phyloP scores from a whole-genome alignment of 1,284 basidiomycete genomes.

The Ceratobasidium sp. region DNA sequence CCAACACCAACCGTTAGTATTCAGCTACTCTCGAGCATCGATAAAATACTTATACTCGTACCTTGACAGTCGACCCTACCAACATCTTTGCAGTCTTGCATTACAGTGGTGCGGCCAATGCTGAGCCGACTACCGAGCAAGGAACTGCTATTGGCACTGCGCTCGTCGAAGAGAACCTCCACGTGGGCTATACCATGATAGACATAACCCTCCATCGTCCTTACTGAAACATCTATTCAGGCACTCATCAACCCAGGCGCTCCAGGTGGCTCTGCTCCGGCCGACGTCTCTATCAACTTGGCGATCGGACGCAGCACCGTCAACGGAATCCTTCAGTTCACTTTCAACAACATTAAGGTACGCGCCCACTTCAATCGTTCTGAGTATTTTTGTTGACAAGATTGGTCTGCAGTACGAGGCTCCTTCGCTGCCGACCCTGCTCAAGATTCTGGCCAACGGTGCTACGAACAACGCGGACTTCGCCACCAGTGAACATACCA shows the following conservation, averaged over 20 bases:
- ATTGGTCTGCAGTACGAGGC: slow-evolving; percentile 10
- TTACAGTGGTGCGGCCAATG: slow-evolving; percentile 23
- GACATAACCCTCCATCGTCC: not conserved
- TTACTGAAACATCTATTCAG: not conserved
- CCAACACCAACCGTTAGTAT: slow-evolving; percentile 33
- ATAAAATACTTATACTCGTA: not conserved
- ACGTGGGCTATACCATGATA: not conserved
- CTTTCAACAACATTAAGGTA: slow-evolving; percentile 42
- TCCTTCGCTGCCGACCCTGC: slow-evolving; percentile 17
- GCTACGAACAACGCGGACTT: slow-evolving; percentile 43
- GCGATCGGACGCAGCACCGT: slow-evolving; percentile 35
- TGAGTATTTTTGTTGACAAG: not conserved
- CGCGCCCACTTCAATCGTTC: not conserved
- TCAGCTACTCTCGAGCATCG: not conserved
- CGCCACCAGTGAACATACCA: slow-evolving; percentile 23
- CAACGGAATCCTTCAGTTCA: slow-evolving; percentile 29
- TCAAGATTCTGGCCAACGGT: slow-evolving; percentile 43
- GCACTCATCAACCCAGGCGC: slow-evolving; percentile 35
- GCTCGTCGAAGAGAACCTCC: slow-evolving; percentile 33
- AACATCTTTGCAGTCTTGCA: slow-evolving; percentile 41
- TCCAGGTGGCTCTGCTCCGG: slow-evolving; percentile 37
- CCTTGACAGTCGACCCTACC: slow-evolving; percentile 27
- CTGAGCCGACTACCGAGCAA: slow-evolving; percentile 39
- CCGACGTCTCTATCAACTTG: slow-evolving; percentile 30
- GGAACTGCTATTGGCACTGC: slow-evolving; percentile 27